Evolutionary conservation across 805 yeast genomes (phyloP), one percentile per base, ranked within the genome.

Genomic region (Nakazawaea peltata): DNA sequence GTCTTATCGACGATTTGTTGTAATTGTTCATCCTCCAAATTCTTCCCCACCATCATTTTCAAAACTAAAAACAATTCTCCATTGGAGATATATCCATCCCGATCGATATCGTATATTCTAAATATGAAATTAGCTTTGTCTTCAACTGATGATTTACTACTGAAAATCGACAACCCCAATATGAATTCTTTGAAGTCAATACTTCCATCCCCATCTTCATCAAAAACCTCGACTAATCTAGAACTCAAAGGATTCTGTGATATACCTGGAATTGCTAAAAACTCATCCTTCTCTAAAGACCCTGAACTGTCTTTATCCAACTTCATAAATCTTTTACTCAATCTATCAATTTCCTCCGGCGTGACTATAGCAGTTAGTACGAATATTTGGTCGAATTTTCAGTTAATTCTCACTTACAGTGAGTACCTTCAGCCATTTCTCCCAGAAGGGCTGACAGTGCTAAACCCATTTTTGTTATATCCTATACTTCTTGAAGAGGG

Each of bases 1-100:
- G 98, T 87, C 57, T 94, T 78, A 56, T 92, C 97, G n/a, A 90
- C 97, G 35, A 92, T 74, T 57, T 94, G 97, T 56, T 92, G 99
- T 37, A 92, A 67, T 50, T 92, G 95, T 19, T 74, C 76, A 40
- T 84, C 94, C 42, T 77, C 81, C 39, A 94, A 61, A 50, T 92
- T 87, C 46, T 77, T 80, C 1, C 97, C 98, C 19, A 94, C 98
- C 98, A 92, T 92, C 74, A 85, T 83, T 58, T 92, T 84, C 61
- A 92, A 65, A 27, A 92, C 97, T 27, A 90, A 68, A 50, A 81
- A 92, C 38, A 92, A 58, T 59, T 92, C 99, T 17, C 98, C 99
- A 53, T 90, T 90, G 3, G 97, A 88, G 25, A 92, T 85, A 53
- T 52, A 87, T 0, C 98, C 98, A 54, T 92, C 99, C 37, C 86